Conservation (phyloP, 169 alveolate genomes). For the Babesia gibsoni region DNA sequence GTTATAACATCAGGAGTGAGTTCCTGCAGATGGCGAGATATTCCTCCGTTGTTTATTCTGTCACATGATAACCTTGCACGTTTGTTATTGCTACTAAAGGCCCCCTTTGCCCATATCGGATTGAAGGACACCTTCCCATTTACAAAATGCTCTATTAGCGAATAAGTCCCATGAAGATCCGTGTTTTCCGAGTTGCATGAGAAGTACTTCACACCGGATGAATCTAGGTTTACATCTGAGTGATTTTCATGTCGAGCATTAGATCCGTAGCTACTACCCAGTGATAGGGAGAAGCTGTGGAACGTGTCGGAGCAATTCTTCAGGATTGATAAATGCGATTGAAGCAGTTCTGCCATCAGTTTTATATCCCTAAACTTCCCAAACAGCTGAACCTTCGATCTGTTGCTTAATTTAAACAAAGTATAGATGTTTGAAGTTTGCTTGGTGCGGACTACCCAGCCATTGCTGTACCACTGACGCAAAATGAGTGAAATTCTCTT, state of each 20-base stretch:
- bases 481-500: constrained; percentile 4
- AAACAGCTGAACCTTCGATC: constrained; percentile 41
- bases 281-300: not conserved
- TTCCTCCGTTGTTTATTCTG: constrained; percentile 51
- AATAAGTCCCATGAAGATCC: constrained; percentile 11
- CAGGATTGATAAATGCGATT: not conserved
- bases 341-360: constrained; percentile 20
- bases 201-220: not conserved
- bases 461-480: constrained; percentile 41
- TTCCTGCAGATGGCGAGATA: constrained; percentile 42
- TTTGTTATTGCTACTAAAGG: not conserved
- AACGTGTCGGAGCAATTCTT: too few species aligned
- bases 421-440: constrained; percentile 21
- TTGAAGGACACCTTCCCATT: constrained; percentile 11
- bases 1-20: constrained; percentile 1
- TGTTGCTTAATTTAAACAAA: constrained; percentile 18
- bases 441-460: constrained; percentile 53
- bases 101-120: constrained; percentile 23
- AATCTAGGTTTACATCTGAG: not conserved
- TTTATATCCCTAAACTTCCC: constrained; percentile 33
- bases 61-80: constrained; percentile 3
- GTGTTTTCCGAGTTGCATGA: constrained; percentile 4
- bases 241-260: not conserved
- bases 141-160: constrained; percentile 21
- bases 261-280: not conserved